Base-by-base conservation (phyloP, 805 yeast genomes). In the Ogataea polymorpha region DNA sequence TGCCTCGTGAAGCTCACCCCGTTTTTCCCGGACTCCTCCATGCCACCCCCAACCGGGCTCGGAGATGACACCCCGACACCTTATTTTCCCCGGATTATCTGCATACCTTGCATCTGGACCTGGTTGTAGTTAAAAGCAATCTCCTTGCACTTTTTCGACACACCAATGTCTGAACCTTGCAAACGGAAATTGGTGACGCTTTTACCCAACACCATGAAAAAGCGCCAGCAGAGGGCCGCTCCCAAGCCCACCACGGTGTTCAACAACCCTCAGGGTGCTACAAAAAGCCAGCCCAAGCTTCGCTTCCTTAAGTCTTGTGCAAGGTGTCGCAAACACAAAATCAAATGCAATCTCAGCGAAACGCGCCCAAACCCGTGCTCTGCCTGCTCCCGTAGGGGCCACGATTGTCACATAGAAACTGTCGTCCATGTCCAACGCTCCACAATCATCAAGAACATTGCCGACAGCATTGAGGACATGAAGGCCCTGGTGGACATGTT, bases 311-410 rank as follows among this genome's bases (percentile, higher is more conserved):
- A 79, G 50, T 74, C 85, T 9, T 82, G 88, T 55, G 68, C 74
- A 4, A 65, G 83, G 23, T 82, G 88, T 58, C 68, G 87, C 25
- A 75, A 75, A 52, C 82, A 79, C 50, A 82, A 82, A 56, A 79
- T 81, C 13, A 78, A 73, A 52, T 82, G 88, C 59, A 82, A 81
- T 54, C 81, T 81, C 10, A 48, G 61, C 11, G 54, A 55, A 17
- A 72, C 77, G 12, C 59, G 67, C 25, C 86, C 87, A 3, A 54
- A 60, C 17, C 74, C 84, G 0, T 82, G 88, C 52, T 58, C 80
- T 3, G 69, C 75, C 23, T 82, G 88, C 55, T 48, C 64, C 5
- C 76, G 72, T 54, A 69, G 72, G 44, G 75, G 75, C 13, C 50
- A 74, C 15, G 60, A 62, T 20, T 82, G 88, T 53, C 69, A 70